Evolutionary conservation across 2,329 filamentous ascomycete species (phyloP).

Genomic region (Fusarium graminum): DNA sequence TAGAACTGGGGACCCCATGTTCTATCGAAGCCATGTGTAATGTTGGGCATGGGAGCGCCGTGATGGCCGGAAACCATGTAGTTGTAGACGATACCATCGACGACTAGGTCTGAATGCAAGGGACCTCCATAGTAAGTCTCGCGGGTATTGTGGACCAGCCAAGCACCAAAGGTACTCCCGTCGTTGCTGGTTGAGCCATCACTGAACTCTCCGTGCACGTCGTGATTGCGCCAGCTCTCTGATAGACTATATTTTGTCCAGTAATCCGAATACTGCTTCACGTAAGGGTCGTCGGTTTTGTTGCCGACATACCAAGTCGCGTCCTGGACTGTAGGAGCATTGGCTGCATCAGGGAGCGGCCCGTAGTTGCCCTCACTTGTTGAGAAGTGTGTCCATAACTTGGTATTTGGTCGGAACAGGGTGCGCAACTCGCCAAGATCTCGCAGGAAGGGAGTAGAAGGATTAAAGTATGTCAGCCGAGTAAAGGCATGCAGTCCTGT

Average conservation of each 20-base stretch:
- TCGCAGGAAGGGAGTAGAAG: slow-evolving; percentile 64
- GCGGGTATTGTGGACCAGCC: slow-evolving; percentile 72
- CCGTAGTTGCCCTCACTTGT: slow-evolving; percentile 67
- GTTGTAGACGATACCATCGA: slow-evolving; percentile 74
- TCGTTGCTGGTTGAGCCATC: slow-evolving; percentile 58
- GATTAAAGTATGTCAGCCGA: slow-evolving; percentile 69
- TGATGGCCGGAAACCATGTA: slow-evolving; percentile 72
- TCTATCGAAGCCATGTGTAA: slow-evolving; percentile 72
- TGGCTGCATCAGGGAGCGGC: slow-evolving; percentile 57
- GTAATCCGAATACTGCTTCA: slow-evolving; percentile 67
- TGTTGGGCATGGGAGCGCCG: slow-evolving; percentile 71
- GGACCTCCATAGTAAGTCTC: slow-evolving; percentile 73
- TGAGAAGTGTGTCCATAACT: slow-evolving; percentile 70
- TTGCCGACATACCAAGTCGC: slow-evolving; percentile 72
- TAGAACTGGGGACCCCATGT: slow-evolving; percentile 74
- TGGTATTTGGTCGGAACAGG: slow-evolving; percentile 68
- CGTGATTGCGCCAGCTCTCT: slow-evolving; percentile 68
- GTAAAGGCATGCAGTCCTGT: slow-evolving; percentile 72
- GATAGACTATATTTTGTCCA: slow-evolving; percentile 75
- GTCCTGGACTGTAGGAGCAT: slow-evolving; percentile 67
- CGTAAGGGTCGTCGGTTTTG: slow-evolving; percentile 65
- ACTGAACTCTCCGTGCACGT: slow-evolving; percentile 64
- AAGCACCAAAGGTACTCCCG: slow-evolving; percentile 67
- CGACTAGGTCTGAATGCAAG: slow-evolving; percentile 70
- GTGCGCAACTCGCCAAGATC: slow-evolving; percentile 71